Evolutionary conservation across 1,284 basidiomycete genomes (phyloP).

Genomic region (Earliella scabrosa): DNA sequence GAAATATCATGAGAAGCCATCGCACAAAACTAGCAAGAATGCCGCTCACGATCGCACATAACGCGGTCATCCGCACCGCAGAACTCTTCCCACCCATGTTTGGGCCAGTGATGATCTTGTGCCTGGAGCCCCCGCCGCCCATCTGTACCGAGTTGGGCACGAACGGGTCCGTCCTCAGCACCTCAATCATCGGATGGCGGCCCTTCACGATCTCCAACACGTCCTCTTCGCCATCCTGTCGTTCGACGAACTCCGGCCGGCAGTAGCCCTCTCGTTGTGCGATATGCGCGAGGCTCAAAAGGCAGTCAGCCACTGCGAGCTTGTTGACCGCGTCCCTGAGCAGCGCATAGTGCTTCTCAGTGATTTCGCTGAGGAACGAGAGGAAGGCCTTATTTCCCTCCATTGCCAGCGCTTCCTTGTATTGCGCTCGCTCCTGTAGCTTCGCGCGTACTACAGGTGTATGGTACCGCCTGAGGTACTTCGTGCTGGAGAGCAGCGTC

Average conservation of each 20-base stretch:
- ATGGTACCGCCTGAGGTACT: slow-evolving; percentile 78
- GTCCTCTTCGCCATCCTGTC: slow-evolving; percentile 38
- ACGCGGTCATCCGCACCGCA: slow-evolving; percentile 73
- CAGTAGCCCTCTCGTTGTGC: slow-evolving; percentile 80
- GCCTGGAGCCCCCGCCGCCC: slow-evolving; percentile 56
- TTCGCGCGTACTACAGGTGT: slow-evolving; percentile 74
- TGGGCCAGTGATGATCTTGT: slow-evolving; percentile 82
- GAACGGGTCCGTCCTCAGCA: slow-evolving; percentile 75
- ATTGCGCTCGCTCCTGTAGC: slow-evolving; percentile 77
- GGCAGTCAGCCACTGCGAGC: slow-evolving; percentile 82
- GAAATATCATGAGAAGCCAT: no score
- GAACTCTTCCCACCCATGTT: slow-evolving; percentile 88
- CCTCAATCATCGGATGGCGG: slow-evolving; percentile 85
- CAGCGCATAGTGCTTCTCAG: slow-evolving; percentile 66
- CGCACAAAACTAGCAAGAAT: no score
- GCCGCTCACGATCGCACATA: slow-evolving; percentile 64
- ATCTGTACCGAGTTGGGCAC: slow-evolving; percentile 74
- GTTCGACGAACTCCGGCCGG: slow-evolving; percentile 63
- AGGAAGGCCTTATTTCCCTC: slow-evolving; percentile 72
- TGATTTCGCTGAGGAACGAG: slow-evolving; percentile 73
- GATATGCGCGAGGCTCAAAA: slow-evolving; percentile 69
- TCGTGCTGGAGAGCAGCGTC: slow-evolving; percentile 84
- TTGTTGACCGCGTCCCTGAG: slow-evolving; percentile 79
- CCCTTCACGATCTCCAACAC: slow-evolving; percentile 71
- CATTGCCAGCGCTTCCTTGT: slow-evolving; percentile 74